phyloP scores from a whole-genome alignment of 2,329 filamentous ascomycete genomes.

The Stagonosporopsis vannaccii region DNA sequence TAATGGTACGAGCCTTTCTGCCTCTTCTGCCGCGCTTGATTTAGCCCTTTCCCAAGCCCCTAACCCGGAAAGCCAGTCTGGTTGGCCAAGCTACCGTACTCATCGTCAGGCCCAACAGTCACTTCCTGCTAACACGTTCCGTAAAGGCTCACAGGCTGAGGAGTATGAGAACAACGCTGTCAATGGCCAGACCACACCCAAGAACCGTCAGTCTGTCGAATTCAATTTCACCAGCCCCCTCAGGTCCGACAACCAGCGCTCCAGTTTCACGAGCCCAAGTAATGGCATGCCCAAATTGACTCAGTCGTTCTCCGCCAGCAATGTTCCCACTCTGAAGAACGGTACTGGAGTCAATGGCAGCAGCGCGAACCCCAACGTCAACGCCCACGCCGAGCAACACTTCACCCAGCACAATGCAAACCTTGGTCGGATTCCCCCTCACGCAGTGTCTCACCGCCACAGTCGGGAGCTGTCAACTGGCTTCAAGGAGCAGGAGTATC shows the following conservation, averaged over 20 bases:
- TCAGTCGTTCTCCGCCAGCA: slow-evolving; percentile 88
- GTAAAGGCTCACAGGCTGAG: slow-evolving; percentile 49
- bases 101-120: slow-evolving; percentile 71
- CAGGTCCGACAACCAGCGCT: slow-evolving; percentile 52
- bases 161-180: slow-evolving; percentile 48
- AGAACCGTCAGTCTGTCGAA: slow-evolving; percentile 58
- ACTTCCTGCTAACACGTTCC: slow-evolving; percentile 63
- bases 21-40: slow-evolving; percentile 82
- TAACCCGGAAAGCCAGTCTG: slow-evolving; percentile 65
- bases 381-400: slow-evolving; percentile 65
- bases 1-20: slow-evolving; percentile 72
- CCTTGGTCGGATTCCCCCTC: slow-evolving; percentile 78
- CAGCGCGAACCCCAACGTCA: slow-evolving; percentile 34
- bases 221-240: slow-evolving; percentile 50
- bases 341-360: slow-evolving; percentile 56
- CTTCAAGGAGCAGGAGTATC: slow-evolving; percentile 57
- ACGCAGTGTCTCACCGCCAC: slow-evolving; percentile 71
- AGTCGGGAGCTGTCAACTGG: slow-evolving; percentile 71
- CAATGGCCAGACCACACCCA: slow-evolving; percentile 52
- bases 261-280: slow-evolving; percentile 60
- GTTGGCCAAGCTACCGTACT: slow-evolving; percentile 66
- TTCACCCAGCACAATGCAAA: slow-evolving; percentile 79
- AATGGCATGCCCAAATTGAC: slow-evolving; percentile 77
- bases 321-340: slow-evolving; percentile 84
- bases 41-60: slow-evolving; percentile 74